Evolutionary conservation across 345 rosid genomes (phyloP).

Genomic region (Gossypium herbaceum): DNA sequence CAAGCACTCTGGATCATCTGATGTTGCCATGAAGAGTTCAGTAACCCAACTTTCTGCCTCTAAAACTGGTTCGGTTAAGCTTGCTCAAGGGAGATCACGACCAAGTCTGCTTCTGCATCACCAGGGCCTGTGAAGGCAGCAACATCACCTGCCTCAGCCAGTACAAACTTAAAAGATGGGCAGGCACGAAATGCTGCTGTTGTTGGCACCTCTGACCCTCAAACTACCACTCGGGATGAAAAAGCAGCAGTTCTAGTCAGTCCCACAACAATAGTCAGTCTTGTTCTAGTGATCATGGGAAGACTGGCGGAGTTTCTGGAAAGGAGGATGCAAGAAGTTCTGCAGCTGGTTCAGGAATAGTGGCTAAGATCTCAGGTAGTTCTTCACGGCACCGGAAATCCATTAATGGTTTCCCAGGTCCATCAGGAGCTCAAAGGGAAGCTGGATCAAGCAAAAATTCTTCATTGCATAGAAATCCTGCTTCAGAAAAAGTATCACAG

Average conservation of each 20-base stretch:
- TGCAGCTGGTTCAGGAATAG: slow-evolving; percentile 45
- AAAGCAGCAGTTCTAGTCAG: slow-evolving; percentile 78
- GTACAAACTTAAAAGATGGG: slow-evolving; percentile 48
- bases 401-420: slow-evolving; percentile 46
- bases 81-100: slow-evolving; percentile 43
- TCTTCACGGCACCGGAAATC: slow-evolving; percentile 55
- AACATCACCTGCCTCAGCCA: slow-evolving; percentile 41
- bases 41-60: slow-evolving; percentile 52
- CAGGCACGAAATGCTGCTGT: slow-evolving; percentile 36
- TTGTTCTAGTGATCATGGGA: slow-evolving; percentile 62
- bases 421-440: slow-evolving; percentile 46
- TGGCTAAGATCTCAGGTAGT: slow-evolving; percentile 40
- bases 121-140: slow-evolving; percentile 54
- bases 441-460: slow-evolving; percentile 41
- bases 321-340: slow-evolving; percentile 71
- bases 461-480: slow-evolving; percentile 41
- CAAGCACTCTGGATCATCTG: slow-evolving; percentile 54
- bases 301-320: slow-evolving; percentile 43
- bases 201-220: slow-evolving; percentile 39
- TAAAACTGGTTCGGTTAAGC: slow-evolving; percentile 52
- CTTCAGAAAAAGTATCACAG: slow-evolving; percentile 55
- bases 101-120: slow-evolving; percentile 48
- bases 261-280: slow-evolving; percentile 79
- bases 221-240: slow-evolving; percentile 51
- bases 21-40: slow-evolving; percentile 57